phyloP scores from a whole-genome alignment of 2,329 filamentous ascomycete genomes.

The Lachnellula hyalina region DNA sequence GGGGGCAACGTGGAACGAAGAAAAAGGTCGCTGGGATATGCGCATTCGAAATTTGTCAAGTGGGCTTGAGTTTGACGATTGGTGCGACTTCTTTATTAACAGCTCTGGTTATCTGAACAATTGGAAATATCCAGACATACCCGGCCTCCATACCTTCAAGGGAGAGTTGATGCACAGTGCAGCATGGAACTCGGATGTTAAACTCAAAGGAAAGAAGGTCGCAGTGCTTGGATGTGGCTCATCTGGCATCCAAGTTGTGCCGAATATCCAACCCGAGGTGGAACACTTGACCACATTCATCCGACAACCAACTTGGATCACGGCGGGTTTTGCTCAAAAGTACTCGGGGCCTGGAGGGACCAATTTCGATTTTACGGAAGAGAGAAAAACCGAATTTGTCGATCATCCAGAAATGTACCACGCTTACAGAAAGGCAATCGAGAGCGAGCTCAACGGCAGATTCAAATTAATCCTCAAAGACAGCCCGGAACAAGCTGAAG shows the following conservation, averaged over 20 bases:
- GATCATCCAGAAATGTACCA: conserved; percentile 30
- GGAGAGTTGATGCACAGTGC: conserved; percentile 40
- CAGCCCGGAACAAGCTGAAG: conserved; percentile 26
- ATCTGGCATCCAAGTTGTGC: conserved; percentile 33
- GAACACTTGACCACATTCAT: conserved; percentile 45
- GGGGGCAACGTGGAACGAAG: conserved; percentile 44
- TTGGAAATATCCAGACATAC: conserved; percentile 20
- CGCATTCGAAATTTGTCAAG: conserved; percentile 30
- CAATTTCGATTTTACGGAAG: too few relatives aligned
- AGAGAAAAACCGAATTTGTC: conserved; percentile 16
- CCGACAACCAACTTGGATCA: conserved; percentile 45
- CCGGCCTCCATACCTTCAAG: conserved; percentile 27
- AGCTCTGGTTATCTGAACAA: conserved; percentile 22
- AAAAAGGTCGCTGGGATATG: conserved; percentile 44
- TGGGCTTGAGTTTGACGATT: conserved; percentile 32
- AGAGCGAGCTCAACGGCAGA: too few relatives aligned
- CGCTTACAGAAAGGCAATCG: too few relatives aligned
- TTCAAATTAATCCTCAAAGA: too few relatives aligned
- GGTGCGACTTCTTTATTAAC: conserved; percentile 20
- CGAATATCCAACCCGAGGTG: conserved; percentile 37
- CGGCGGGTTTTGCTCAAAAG: conserved; percentile 35
- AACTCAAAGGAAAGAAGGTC: conserved; percentile 30
- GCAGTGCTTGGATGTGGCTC: conserved; percentile 37
- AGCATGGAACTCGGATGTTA: conserved; percentile 29
- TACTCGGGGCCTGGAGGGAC: conserved; percentile 37